These are phyloP conservation scores for Thermothielavioides terrestris DNA, from an alignment of 495 filamentous ascomycete species.

Conservation along the genomic window DNA sequence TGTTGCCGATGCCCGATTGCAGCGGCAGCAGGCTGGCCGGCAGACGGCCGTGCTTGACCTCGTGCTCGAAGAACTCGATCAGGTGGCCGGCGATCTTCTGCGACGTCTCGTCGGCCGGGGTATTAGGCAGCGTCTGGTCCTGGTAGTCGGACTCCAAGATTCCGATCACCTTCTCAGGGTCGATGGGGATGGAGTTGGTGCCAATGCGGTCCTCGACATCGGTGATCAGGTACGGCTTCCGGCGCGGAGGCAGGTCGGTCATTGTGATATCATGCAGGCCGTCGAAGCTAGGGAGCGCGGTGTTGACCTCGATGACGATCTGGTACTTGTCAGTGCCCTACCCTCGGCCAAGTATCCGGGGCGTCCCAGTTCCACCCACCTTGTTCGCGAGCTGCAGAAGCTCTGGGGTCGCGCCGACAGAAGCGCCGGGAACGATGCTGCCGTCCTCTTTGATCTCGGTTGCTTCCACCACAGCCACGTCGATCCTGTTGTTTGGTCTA, in stretches of 20 bases:
- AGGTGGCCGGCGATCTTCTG: constrained; percentile 68
- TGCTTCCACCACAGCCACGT: constrained; percentile 81
- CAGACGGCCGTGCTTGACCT: constrained; percentile 67
- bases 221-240: constrained; percentile 86
- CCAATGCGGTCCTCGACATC: constrained; percentile 71
- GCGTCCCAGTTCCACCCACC: constrained; percentile 27
- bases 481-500: constrained; percentile 61
- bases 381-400: constrained; percentile 85
- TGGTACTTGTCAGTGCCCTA: constrained; percentile 18
- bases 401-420: constrained; percentile 79
- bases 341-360: too few relatives aligned
- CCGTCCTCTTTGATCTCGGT: constrained; percentile 88
- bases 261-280: constrained; percentile 88
- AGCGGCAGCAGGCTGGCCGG: constrained; percentile 72
- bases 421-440: constrained; percentile 81
- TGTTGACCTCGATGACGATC: constrained; percentile 93
- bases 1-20: constrained; percentile 88
- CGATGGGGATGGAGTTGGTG: constrained; percentile 74
- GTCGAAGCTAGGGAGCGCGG: constrained; percentile 72
- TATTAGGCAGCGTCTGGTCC: constrained; percentile 71
- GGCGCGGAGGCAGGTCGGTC: constrained; percentile 68
- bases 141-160: constrained; percentile 78
- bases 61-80: constrained; percentile 78
- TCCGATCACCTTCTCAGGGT: constrained; percentile 80
- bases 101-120: constrained; percentile 64